These are phyloP conservation scores for Puccinia horiana DNA, from an alignment of 1,284 basidiomycete genomes.

Conservation along the genomic window DNA sequence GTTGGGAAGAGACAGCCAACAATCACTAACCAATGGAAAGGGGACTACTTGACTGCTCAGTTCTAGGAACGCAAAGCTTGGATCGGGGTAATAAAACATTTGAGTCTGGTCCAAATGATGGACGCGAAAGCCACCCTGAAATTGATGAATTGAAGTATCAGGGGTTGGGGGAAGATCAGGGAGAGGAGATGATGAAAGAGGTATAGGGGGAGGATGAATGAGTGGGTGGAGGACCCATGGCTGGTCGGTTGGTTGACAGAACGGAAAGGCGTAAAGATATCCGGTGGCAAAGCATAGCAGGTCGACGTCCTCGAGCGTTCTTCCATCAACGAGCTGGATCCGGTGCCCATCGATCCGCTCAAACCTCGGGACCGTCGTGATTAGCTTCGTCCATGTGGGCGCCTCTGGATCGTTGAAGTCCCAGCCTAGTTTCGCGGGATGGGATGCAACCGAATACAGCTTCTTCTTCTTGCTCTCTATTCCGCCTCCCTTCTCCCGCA, in stretches of 20 bases:
- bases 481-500: neutral
- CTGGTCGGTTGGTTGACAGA: neutral
- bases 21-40: constrained; percentile 21
- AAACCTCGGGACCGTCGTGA: neutral
- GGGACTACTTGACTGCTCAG: constrained; percentile 17
- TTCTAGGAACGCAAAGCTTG: constrained; percentile 20
- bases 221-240: constrained; percentile 22
- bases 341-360: neutral
- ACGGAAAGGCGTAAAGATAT: constrained; percentile 52
- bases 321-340: constrained; percentile 49
- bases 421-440: constrained; percentile 24
- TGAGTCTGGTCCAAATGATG: constrained; percentile 37
- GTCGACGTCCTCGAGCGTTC: constrained; percentile 52
- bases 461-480: neutral
- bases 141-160: neutral
- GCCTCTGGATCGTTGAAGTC: constrained; percentile 25
- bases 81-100: constrained; percentile 41
- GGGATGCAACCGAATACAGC: constrained; percentile 26
- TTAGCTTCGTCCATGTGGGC: constrained; percentile 20
- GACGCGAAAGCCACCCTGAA: neutral
- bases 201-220: neutral
- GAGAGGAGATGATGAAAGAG: constrained; percentile 48
- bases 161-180: neutral
- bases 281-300: constrained; percentile 57
- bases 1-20: neutral